Conservation (phyloP, 108 stramenopile species). For the Cyclotella baltica region DNA sequence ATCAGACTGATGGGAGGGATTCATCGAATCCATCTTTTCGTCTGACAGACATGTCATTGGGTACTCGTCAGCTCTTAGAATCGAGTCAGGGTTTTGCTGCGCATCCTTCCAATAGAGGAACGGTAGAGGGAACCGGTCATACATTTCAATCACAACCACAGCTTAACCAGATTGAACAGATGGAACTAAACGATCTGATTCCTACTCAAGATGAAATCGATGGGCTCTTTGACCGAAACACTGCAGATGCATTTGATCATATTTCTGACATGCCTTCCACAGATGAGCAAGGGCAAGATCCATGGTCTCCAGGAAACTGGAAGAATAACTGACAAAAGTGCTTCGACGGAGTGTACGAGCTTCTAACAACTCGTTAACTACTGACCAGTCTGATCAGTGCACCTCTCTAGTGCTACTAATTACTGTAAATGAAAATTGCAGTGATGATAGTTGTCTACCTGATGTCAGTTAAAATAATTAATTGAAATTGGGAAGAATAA, state of each 20-base stretch:
- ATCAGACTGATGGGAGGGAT: not conserved
- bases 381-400: no score
- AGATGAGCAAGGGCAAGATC: conserved; percentile 8
- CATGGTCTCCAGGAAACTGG: not conserved
- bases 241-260: not conserved
- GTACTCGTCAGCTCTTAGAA: conserved; percentile 29
- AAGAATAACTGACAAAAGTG: not conserved
- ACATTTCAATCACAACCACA: conserved; percentile 20
- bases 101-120: not conserved
- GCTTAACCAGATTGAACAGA: conserved; percentile 23
- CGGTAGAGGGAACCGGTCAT: no score
- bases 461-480: no score
- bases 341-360: not conserved
- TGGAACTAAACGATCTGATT: conserved; percentile 19
- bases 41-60: conserved; percentile 18
- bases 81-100: not conserved
- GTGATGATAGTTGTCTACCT: no score
- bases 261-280: conserved; percentile 30
- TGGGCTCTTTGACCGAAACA: not conserved
- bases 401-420: not conserved
- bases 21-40: not conserved
- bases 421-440: no score
- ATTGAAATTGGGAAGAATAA: no score
- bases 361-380: no score
- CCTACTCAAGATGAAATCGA: conserved; percentile 6